Conservation (phyloP, 306 rosid genomes). For the Quercus suber region DNA sequence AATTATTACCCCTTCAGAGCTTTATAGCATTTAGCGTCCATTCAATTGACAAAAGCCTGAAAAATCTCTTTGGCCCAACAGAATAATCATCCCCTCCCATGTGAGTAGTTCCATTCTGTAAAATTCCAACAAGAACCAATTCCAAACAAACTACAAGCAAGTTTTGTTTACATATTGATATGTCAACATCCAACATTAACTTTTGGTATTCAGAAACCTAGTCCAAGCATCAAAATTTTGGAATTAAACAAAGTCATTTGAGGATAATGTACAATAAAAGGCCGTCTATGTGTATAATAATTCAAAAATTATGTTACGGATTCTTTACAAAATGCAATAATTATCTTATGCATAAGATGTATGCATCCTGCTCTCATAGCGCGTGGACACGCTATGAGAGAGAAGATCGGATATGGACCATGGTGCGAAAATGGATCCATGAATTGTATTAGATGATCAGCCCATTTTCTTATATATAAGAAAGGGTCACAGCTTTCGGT, state of each 20-base stretch:
- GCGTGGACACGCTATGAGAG: too few species aligned
- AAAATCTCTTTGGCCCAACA: neutral
- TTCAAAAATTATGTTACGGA: too few species aligned
- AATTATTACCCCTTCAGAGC: neutral
- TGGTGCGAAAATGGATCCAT: too few species aligned
- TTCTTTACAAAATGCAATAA: too few species aligned
- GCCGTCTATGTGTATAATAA: too few species aligned
- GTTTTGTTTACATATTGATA: neutral
- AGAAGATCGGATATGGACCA: too few species aligned
- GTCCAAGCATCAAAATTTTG: neutral
- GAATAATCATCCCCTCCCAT: neutral
- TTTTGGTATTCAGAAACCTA: neutral
- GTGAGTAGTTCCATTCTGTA: neutral
- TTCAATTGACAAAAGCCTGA: neutral
- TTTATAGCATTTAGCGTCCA: neutral
- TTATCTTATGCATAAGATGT: too few species aligned
- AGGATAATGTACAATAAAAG: neutral
- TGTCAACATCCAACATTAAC: neutral
- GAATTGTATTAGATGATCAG: too few species aligned
- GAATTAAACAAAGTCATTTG: neutral
- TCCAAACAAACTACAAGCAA: neutral
- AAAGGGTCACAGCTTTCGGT: neutral
- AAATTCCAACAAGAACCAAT: neutral
- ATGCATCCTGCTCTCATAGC: too few species aligned
- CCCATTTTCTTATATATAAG: neutral